Conservation (phyloP, 345 rosid species). For the Zanthoxylum bungeanum region DNA sequence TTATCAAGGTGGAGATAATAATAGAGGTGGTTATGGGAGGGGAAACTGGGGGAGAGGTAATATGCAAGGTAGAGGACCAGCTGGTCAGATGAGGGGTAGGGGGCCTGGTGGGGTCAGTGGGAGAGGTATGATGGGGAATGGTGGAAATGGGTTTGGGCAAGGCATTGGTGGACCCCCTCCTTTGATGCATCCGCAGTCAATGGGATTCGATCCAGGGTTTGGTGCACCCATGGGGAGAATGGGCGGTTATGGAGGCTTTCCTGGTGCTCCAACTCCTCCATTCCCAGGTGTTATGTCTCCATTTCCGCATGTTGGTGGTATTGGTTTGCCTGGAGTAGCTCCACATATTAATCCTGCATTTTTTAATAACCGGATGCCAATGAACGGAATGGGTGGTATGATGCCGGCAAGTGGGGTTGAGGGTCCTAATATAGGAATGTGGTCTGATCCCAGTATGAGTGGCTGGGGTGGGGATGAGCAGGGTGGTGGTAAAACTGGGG, state of each 20-base stretch:
- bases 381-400: constrained; percentile 82
- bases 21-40: constrained; percentile 59
- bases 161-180: constrained; percentile 65
- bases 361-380: constrained; percentile 73
- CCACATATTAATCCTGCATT: constrained; percentile 90
- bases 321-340: constrained; percentile 79
- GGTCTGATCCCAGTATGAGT: constrained; percentile 72
- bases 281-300: constrained; percentile 62
- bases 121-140: constrained; percentile 62
- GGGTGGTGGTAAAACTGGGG: constrained; percentile 71
- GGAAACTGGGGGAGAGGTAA: constrained; percentile 76
- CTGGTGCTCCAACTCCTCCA: constrained; percentile 65
- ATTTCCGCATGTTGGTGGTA: constrained; percentile 60
- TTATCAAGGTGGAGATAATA: constrained; percentile 70
- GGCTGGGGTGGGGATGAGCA: constrained; percentile 76
- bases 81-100: constrained; percentile 67
- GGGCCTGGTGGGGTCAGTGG: constrained; percentile 63
- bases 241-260: constrained; percentile 76
- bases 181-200: constrained; percentile 65
- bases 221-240: constrained; percentile 81
- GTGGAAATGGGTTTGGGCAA: constrained; percentile 70
- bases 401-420: constrained; percentile 62
- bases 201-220: constrained; percentile 85
- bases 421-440: constrained; percentile 75
- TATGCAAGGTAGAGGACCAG: constrained; percentile 70